Evolutionary conservation across 169 alveolate genomes (phyloP).

Genomic region (Fabrea salina): DNA sequence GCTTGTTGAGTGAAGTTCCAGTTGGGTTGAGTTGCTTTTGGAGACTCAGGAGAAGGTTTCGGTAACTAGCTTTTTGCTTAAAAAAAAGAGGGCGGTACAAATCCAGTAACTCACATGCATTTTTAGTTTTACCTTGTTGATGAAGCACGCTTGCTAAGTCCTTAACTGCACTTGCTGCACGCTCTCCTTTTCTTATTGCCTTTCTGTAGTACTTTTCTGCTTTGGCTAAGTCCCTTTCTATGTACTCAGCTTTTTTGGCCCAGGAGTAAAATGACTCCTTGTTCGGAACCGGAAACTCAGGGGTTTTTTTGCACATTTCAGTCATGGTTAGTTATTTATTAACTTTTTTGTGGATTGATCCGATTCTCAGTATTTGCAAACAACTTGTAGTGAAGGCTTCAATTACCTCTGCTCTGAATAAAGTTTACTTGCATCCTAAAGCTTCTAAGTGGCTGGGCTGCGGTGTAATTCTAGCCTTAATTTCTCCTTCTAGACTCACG

Average conservation of each 20-base stretch:
- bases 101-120: background rate
- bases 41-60: background rate
- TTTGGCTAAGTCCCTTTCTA: background rate
- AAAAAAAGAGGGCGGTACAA: background rate
- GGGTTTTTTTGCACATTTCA: too few relatives aligned
- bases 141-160: conserved; percentile 21
- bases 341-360: too few relatives aligned
- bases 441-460: too few relatives aligned
- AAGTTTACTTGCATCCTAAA: too few relatives aligned
- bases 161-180: conserved; percentile 12
- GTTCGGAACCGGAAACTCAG: conserved; percentile 21
- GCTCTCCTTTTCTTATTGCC: background rate
- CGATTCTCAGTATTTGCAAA: too few relatives aligned
- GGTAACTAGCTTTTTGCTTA: background rate
- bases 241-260: conserved; percentile 26
- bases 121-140: conserved; percentile 1
- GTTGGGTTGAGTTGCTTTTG: background rate
- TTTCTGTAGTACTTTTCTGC: conserved; percentile 2
- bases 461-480: too few relatives aligned
- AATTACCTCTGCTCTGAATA: too few relatives aligned
- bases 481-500: too few relatives aligned
- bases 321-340: too few relatives aligned
- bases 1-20: background rate
- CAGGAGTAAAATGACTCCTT: conserved; percentile 14
- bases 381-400: too few relatives aligned